phyloP scores from a whole-genome alignment of 495 filamentous ascomycete genomes.

The Penicillium dipodomyicola region DNA sequence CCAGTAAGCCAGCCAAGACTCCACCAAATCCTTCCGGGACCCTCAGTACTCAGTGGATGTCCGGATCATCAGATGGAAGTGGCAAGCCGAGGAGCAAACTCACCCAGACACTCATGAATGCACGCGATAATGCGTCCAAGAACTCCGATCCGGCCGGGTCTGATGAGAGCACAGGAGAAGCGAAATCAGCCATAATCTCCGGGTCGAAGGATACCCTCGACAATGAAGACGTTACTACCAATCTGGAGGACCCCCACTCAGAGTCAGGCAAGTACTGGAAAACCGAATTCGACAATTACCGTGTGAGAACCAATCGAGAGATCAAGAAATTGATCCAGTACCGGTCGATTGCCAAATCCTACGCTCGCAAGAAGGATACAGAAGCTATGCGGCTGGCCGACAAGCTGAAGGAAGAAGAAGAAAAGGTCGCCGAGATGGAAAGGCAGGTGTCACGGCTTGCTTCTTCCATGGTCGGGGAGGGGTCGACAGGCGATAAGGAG shows the following conservation, averaged over 20 bases:
- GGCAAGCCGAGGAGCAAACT: slow-evolving; percentile 44
- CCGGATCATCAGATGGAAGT: slow-evolving; percentile 50
- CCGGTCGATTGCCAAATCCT: slow-evolving; percentile 80
- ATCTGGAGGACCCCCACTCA: slow-evolving; percentile 77
- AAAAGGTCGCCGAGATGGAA: slow-evolving; percentile 54
- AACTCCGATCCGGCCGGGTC: slow-evolving; percentile 21
- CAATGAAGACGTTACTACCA: slow-evolving; percentile 63
- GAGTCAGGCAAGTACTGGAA: slow-evolving; percentile 95
- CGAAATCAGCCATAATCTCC: slow-evolving; percentile 7
- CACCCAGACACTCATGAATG: slow-evolving; percentile 46
- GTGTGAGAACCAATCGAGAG: slow-evolving; percentile 72
- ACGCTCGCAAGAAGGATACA: slow-evolving; percentile 83
- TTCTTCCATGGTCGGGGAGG: slow-evolving; percentile 50
- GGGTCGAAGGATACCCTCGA: slow-evolving; percentile 22
- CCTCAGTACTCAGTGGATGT: slow-evolving; percentile 63
- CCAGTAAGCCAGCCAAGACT: slow-evolving; percentile 33
- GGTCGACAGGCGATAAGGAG: slow-evolving; percentile 46
- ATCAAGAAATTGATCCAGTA: slow-evolving; percentile 77
- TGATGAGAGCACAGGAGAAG: slow-evolving; percentile 16
- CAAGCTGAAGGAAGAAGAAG: slow-evolving; percentile 63
- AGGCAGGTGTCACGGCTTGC: slow-evolving; percentile 59
- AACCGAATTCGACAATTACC: slow-evolving; percentile 78
- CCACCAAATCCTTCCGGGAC: slow-evolving; percentile 52
- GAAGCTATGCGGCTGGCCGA: slow-evolving; percentile 71
- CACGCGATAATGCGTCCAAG: slow-evolving; percentile 39